Evolutionary conservation across 2,329 filamentous ascomycete species (phyloP).

Genomic region (Stachybotrys chartarum): DNA sequence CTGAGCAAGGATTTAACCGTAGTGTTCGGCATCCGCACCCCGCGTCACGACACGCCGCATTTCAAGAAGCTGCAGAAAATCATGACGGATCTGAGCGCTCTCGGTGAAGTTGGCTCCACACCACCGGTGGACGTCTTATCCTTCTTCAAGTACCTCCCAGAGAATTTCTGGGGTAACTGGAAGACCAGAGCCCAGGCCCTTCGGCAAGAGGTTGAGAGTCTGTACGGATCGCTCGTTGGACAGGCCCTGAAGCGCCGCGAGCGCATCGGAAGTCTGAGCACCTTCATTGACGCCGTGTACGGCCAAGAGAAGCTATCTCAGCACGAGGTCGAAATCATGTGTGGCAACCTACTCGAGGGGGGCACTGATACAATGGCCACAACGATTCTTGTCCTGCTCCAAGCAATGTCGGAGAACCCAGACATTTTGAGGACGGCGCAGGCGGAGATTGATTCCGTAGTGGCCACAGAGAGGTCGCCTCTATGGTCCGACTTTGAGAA

Average conservation of each 20-base stretch:
- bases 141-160: constrained; percentile 32
- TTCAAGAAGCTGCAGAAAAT: constrained; percentile 30
- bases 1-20: too few species aligned
- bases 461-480: constrained; percentile 40
- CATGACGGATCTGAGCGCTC: constrained; percentile 33
- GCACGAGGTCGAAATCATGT: too few species aligned
- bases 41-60: constrained; percentile 20
- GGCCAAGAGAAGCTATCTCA: too few species aligned
- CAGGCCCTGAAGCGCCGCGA: too few species aligned
- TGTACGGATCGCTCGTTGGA: too few species aligned
- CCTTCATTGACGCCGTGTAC: too few species aligned
- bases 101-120: constrained; percentile 39
- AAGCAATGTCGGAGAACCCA: neutral
- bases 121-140: constrained; percentile 42
- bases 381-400: too few species aligned
- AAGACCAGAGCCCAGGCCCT: constrained; percentile 25
- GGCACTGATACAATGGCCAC: too few species aligned
- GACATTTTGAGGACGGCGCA: constrained; percentile 27
- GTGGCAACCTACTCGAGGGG: too few species aligned
- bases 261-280: too few species aligned
- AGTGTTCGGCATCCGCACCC: constrained; percentile 27
- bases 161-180: constrained; percentile 31
- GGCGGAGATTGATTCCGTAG: constrained; percentile 42
- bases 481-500: constrained; percentile 37
- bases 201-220: constrained; percentile 10